Evolutionary conservation across 179 eudicot genomes (phyloP).

Genomic region (Drosera spatulata): DNA sequence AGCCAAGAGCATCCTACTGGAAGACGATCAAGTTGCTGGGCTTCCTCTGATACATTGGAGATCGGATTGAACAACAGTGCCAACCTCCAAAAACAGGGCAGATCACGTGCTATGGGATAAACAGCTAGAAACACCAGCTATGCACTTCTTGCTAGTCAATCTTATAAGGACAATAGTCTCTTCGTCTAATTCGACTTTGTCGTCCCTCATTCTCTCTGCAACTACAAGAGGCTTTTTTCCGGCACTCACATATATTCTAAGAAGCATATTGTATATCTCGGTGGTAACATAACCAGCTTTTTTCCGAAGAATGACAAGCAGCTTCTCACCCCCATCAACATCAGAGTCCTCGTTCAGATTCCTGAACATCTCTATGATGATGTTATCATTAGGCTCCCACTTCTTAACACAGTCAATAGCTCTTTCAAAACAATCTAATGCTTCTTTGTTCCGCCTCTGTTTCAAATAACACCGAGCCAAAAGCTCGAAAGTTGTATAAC

Average conservation of each 20-base stretch:
- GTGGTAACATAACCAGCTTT: conserved; percentile 68
- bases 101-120: no score
- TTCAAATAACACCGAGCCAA: conserved; percentile 71
- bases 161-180: conserved; percentile 53
- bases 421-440: conserved; percentile 54
- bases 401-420: conserved; percentile 62
- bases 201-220: conserved; percentile 73
- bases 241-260: conserved; percentile 64
- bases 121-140: conserved; percentile 41
- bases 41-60: no score
- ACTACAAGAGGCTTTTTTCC: conserved; percentile 68
- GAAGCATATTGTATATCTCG: conserved; percentile 58
- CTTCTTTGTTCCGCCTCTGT: conserved; percentile 35
- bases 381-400: conserved; percentile 61
- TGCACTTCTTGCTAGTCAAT: conserved; percentile 54
- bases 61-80: no score
- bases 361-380: conserved; percentile 39
- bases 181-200: conserved; percentile 44
- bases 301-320: conserved; percentile 42
- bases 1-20: no score
- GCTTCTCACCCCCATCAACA: conserved; percentile 58
- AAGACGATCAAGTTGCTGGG: no score
- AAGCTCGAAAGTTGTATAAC: conserved; percentile 92
- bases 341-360: conserved; percentile 47
- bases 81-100: no score